Evolutionary conservation across 169 alveolate genomes (phyloP), one percentile per base, ranked within the genome.

Genomic region (Plasmodium sp.): DNA sequence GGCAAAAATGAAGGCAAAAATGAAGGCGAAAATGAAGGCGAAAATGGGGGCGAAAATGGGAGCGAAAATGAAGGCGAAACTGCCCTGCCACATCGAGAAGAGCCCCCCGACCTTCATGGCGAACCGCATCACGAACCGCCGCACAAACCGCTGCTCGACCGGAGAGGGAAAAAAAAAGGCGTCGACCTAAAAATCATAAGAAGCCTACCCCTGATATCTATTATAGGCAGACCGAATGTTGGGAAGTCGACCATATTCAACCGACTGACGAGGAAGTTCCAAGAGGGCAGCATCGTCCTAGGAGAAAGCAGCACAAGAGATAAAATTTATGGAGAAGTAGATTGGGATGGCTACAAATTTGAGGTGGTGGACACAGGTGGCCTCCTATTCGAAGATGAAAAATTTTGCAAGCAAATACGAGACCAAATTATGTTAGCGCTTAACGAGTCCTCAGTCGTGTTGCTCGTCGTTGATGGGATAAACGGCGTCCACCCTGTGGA

Each of bases 361-460:
- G 95, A 97, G 72, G 48, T 96, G 18, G 95, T 96, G 2, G 98
- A 96, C 79, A 96, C 98, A 22, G 97, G 97, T 27, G 98, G 98
- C 14, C 67, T 95, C 36, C 83, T 93, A n/a, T 95, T 95, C 81
- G 97, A 95, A 31, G 95, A 86, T 74, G 77, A 84, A 31, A 95
- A 93, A 10, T 94, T 96, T 36, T 96, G 95, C 10, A 90, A 93
- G 56, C 97, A 95, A 92, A 74, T 94, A 41, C 41, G 77, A 54
- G 75, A 71, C 39, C 94, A 62, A 58, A 81, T 71, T 73, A 31
- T 77, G 39, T 72, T 83, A 16, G 92, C 98, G 5, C 93, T 96
- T 36, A 74, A 85, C 51, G 97, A 96, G 41, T 92, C 98, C 3
- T 93, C 97, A 33, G 96, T 93, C 58, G 96, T 94, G 71, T 67